Percentiles rank a stretch among this genome's conserved stretches.
Conservation (phyloP, 257 asterid species). For the Voacanga thouarsii region DNA sequence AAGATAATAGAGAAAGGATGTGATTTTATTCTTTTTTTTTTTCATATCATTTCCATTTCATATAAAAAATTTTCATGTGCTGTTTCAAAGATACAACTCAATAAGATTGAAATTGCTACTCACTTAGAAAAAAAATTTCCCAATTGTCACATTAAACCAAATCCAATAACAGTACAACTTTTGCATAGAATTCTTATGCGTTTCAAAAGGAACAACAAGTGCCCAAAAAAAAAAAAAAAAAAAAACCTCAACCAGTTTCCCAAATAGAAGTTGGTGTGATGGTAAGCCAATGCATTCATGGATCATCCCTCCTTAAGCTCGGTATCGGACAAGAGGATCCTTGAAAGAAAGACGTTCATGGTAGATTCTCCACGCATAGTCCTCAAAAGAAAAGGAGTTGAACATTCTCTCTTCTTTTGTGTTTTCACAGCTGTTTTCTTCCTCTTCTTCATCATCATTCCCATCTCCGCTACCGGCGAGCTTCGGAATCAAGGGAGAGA, state of each 20-base stretch:
- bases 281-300: too few species aligned
- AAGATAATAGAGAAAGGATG: too few species aligned
- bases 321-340: constrained; percentile 54
- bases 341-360: constrained; percentile 51
- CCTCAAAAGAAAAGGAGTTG: constrained; percentile 54
- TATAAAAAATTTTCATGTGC: too few species aligned
- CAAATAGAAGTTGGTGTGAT: neutral
- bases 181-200: neutral
- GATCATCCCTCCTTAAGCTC: constrained; percentile 15
- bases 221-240: neutral
- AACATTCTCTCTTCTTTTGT: constrained; percentile 30
- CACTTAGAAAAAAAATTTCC: too few species aligned
- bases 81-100: too few species aligned
- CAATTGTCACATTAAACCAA: neutral
- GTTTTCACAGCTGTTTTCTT: neutral
- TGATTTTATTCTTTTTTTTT: too few species aligned
- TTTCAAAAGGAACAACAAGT: neutral
- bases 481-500: constrained; percentile 38
- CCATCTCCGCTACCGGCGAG: neutral
- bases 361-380: constrained; percentile 71
- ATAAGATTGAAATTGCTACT: too few species aligned
- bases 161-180: neutral
- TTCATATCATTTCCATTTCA: too few species aligned
- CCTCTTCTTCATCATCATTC: constrained; percentile 15
- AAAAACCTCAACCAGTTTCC: neutral